Conservation (phyloP, 208 protist species). For the Crithidia thermophila region DNA sequence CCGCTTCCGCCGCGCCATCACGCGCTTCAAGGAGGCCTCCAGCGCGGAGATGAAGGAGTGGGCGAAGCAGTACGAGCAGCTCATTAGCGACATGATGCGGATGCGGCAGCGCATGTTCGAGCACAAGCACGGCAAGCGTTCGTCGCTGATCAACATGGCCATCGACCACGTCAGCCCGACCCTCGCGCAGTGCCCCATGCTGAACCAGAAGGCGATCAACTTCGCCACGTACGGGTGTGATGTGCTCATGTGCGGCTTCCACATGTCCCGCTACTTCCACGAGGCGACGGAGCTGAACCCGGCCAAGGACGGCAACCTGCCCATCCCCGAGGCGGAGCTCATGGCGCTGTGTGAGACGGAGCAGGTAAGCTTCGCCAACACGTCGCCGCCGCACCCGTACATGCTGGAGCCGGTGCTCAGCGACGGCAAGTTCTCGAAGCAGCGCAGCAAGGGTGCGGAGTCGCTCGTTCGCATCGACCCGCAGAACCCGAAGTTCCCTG, state of each 20-base stretch:
- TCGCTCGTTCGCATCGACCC: conserved; percentile 62
- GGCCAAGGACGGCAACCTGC: conserved; percentile 73
- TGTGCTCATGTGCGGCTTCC: conserved; percentile 76
- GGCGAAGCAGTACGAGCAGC: conserved; percentile 88
- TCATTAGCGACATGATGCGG: conserved; percentile 81
- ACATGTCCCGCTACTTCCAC: conserved; percentile 90
- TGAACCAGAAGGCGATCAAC: conserved; percentile 91
- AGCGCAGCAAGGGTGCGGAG: conserved; percentile 60
- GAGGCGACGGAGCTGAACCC: conserved; percentile 91
- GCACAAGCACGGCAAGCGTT: conserved; percentile 80
- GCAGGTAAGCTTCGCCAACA: conserved; percentile 77
- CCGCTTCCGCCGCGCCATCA: conserved; percentile 67
- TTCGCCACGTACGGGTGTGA: conserved; percentile 86
- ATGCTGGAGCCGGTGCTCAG: conserved; percentile 83
- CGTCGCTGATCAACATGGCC: conserved; percentile 54
- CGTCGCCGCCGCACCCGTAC: conserved; percentile 83
- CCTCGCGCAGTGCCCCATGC: conserved; percentile 78
- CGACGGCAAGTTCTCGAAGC: conserved; percentile 80
- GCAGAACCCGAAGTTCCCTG: conserved; percentile 84
- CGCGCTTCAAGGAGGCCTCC: conserved; percentile 86
- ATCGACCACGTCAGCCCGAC: conserved; percentile 80
- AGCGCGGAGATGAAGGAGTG: conserved; percentile 86
- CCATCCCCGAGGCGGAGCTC: conserved; percentile 64
- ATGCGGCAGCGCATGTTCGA: conserved; percentile 87
- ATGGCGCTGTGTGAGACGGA: conserved; percentile 65